Percentiles rank a stretch among this genome's conserved stretches.
Conservation (phyloP, 2,329 filamentous ascomycete genomes). For the Fusarium sp. region DNA sequence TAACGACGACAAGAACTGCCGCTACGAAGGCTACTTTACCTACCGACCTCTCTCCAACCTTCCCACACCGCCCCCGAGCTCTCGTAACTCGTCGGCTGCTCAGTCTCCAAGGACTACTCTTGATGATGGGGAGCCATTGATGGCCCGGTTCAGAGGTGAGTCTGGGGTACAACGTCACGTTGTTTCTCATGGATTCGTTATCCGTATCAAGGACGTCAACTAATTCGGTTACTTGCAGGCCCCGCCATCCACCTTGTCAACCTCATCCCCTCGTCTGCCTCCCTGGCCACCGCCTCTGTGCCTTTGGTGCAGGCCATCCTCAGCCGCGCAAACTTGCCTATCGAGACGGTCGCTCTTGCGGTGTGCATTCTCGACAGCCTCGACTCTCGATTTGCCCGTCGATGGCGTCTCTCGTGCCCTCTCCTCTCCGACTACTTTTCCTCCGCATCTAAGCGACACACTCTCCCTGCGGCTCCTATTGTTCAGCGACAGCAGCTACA, state of each 20-base stretch:
- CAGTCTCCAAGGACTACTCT: constrained; percentile 58
- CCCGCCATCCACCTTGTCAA: constrained; percentile 75
- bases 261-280: constrained; percentile 73
- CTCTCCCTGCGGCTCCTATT: constrained; percentile 56
- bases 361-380: constrained; percentile 76
- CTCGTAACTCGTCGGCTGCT: constrained; percentile 55
- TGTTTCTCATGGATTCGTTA: constrained; percentile 9
- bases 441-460: constrained; percentile 59
- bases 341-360: constrained; percentile 72
- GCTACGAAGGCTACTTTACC: constrained; percentile 66
- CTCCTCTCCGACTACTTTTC: constrained; percentile 50
- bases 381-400: constrained; percentile 70
- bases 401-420: constrained; percentile 71
- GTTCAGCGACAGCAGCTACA: constrained; percentile 57
- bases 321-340: constrained; percentile 66
- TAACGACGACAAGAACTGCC: constrained; percentile 33
- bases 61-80: constrained; percentile 73
- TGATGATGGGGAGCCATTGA: constrained; percentile 59
- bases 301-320: constrained; percentile 71
- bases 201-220: constrained; percentile 13
- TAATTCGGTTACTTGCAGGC: constrained; percentile 55
- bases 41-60: constrained; percentile 77
- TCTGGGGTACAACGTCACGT: constrained; percentile 25
- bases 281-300: constrained; percentile 68
- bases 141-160: constrained; percentile 54